Percentiles rank a stretch among this genome's conserved stretches.
Conservation (phyloP, 345 rosid genomes). For the Kernera saxatilis region DNA sequence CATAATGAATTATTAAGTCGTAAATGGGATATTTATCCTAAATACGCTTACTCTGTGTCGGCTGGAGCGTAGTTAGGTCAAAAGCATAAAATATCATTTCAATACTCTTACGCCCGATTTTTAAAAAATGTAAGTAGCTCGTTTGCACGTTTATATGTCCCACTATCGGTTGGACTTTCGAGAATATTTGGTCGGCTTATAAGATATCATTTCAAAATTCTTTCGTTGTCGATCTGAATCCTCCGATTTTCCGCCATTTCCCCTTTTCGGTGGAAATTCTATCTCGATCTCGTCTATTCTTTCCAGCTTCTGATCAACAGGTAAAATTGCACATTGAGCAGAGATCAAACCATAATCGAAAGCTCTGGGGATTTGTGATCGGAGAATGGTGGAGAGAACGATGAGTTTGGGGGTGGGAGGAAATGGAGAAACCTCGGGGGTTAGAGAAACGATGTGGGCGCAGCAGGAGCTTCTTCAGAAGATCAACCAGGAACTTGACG, state of each 20-base stretch:
- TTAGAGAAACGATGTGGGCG: conserved; percentile 54
- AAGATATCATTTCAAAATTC: background rate
- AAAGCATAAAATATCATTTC: background rate
- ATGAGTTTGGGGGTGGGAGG: conserved; percentile 33
- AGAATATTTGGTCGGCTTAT: background rate
- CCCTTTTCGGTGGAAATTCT: background rate
- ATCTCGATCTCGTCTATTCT: background rate
- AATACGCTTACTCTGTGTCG: background rate
- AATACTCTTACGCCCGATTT: background rate
- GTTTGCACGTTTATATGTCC: conserved; percentile 11
- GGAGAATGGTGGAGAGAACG: conserved; percentile 41
- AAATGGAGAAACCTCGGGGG: conserved; percentile 32
- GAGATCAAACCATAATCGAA: background rate
- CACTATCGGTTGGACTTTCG: background rate
- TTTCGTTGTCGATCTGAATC: conserved; percentile 6
- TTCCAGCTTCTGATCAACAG: background rate
- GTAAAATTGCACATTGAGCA: background rate
- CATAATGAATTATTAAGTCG: background rate
- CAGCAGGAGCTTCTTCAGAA: conserved; percentile 84
- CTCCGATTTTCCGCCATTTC: conserved; percentile 1
- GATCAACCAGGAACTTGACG: conserved; percentile 62
- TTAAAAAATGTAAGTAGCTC: background rate
- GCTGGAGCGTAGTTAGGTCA: background rate
- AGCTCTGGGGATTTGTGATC: background rate
- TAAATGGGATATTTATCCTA: background rate